phyloP scores from a whole-genome alignment of 2,329 filamentous ascomycete species.

The Penicillium paneum region DNA sequence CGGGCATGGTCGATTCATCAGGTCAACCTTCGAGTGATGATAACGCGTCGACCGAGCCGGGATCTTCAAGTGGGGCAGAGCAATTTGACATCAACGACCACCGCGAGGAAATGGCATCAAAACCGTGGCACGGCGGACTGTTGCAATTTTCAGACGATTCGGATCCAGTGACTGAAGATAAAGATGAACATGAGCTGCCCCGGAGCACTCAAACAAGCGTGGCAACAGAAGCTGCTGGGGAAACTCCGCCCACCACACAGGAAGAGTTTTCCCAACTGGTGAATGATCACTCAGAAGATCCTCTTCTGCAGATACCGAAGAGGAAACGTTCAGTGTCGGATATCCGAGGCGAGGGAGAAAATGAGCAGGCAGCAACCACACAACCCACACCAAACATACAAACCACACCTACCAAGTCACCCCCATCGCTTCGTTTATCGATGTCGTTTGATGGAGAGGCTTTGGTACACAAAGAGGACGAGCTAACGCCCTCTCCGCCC shows the following conservation, averaged over 20 bases:
- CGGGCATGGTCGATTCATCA: conserved; percentile 26
- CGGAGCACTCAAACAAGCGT: conserved; percentile 34
- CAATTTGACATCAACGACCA: conserved; percentile 24
- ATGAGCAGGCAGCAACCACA: conserved; percentile 14
- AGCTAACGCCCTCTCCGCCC: conserved; percentile 41
- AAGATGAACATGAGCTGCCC: conserved; percentile 27
- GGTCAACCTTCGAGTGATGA: conserved; percentile 31
- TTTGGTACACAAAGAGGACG: conserved; percentile 37
- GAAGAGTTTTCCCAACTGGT: conserved; percentile 18
- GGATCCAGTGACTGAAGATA: conserved; percentile 23
- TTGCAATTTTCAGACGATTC: conserved; percentile 26
- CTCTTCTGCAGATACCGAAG: conserved; percentile 23
- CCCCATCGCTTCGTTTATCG: conserved; percentile 41
- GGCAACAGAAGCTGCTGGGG: conserved; percentile 25
- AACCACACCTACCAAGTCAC: conserved; percentile 28
- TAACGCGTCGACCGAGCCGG: conserved; percentile 27
- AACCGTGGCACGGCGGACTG: conserved; percentile 23
- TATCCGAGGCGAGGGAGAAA: conserved; percentile 15
- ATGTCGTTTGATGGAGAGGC: conserved; percentile 43
- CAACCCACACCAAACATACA: conserved; percentile 15
- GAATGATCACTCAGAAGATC: conserved; percentile 20
- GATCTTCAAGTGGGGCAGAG: conserved; percentile 30
- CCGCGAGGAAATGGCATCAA: conserved; percentile 16
- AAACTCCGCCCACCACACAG: conserved; percentile 24
- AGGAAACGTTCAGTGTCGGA: conserved; percentile 38